Evolutionary conservation across 2,329 filamentous ascomycete genomes (phyloP).

Genomic region (Malbranchea zuffiana): DNA sequence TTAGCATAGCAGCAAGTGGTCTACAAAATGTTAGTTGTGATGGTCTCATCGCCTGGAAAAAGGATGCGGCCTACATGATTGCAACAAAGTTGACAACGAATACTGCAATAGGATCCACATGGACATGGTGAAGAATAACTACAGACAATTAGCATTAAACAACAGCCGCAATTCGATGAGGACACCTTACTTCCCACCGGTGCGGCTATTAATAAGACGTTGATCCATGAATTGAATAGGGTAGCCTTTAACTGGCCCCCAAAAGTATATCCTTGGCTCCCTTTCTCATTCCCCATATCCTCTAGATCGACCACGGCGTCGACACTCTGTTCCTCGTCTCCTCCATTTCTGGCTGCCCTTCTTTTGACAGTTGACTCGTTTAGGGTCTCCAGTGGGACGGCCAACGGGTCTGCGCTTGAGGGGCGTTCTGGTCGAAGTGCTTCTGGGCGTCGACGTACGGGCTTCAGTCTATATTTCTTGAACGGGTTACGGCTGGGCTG

Average conservation of each 20-base stretch:
- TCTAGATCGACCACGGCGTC: constrained; percentile 5
- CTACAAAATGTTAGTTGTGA: constrained; percentile 14
- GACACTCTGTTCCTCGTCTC: constrained; percentile 9
- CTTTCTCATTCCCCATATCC: constrained; percentile 3
- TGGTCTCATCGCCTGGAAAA: background rate
- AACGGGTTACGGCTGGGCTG: constrained; percentile 32
- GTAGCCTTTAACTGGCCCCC: constrained; percentile 49
- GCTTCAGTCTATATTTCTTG: constrained; percentile 27
- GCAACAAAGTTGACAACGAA: constrained; percentile 91
- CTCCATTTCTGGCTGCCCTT: background rate
- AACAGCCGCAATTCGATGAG: background rate
- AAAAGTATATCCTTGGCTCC: constrained; percentile 28
- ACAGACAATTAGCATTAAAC: background rate
- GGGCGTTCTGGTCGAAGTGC: constrained; percentile 1
- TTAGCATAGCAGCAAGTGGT: constrained; percentile 74
- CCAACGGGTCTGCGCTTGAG: constrained; percentile 11
- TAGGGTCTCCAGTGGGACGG: constrained; percentile 3
- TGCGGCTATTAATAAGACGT: constrained; percentile 65
- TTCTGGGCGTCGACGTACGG: constrained; percentile 8
- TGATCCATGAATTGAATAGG: constrained; percentile 75
- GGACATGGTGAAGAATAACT: constrained; percentile 57
- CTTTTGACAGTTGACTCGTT: constrained; percentile 1
- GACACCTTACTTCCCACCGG: constrained; percentile 53
- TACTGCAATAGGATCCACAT: constrained; percentile 50
- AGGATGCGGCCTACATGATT: constrained; percentile 47